Conservation (phyloP, 2,329 filamentous ascomycete genomes). For the Juglanconis oblonga region DNA sequence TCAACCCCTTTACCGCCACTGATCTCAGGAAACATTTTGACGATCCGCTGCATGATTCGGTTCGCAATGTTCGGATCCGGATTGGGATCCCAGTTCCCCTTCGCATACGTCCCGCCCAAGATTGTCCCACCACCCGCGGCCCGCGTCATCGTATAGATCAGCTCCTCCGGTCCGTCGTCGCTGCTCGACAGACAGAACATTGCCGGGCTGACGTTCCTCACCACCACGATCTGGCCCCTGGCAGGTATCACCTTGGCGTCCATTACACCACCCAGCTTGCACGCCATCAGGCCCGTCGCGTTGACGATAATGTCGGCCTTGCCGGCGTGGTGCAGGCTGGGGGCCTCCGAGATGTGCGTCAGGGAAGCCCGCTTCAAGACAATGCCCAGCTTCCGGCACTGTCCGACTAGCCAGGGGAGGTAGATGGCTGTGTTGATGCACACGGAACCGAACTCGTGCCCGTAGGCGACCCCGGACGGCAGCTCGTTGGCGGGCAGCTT, state of each 20-base stretch:
- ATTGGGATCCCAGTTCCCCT: conserved; percentile 74
- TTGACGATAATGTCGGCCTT: conserved; percentile 73
- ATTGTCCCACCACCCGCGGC: conserved; percentile 79
- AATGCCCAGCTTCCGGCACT: conserved; percentile 73
- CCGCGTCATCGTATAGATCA: conserved; percentile 78
- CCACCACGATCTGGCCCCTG: conserved; percentile 79
- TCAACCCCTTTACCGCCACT: conserved; percentile 66
- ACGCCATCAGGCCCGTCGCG: conserved; percentile 75
- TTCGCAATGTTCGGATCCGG: conserved; percentile 76
- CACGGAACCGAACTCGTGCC: conserved; percentile 74
- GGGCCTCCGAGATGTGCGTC: conserved; percentile 71
- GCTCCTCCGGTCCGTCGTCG: conserved; percentile 70
- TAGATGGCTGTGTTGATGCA: conserved; percentile 92
- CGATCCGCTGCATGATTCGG: conserved; percentile 78
- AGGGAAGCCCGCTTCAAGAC: conserved; percentile 62
- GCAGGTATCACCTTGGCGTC: conserved; percentile 72
- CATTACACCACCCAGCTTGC: conserved; percentile 75
- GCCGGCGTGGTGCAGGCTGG: conserved; percentile 52
- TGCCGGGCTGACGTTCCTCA: conserved; percentile 70
- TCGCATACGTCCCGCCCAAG: conserved; percentile 81
- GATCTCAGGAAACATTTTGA: conserved; percentile 63
- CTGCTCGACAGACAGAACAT: conserved; percentile 72
- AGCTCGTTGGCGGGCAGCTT: conserved; percentile 58
- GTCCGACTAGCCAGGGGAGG: conserved; percentile 77
- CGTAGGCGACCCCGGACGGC: conserved; percentile 64